A percentile compares a stretch with the other conserved stretches of the same genome.
Conservation (phyloP, 345 rosid species). For the Isatis tinctoria region DNA sequence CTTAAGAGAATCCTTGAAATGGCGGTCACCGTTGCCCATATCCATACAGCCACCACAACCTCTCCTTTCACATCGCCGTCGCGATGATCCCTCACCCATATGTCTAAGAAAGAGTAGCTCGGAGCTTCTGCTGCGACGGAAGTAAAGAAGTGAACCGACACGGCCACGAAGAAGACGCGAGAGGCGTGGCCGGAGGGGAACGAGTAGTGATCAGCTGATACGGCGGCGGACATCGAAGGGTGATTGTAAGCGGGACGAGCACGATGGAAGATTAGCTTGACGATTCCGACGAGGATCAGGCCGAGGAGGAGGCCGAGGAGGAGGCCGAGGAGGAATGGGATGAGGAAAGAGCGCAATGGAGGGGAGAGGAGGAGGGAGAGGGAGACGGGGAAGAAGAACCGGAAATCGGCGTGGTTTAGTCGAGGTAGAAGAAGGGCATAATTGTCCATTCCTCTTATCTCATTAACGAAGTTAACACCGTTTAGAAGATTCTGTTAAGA, state of each 20-base stretch:
- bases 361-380: conserved; percentile 57
- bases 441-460: no score
- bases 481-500: no score
- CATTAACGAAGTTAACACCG: no score
- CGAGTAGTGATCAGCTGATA: conserved; percentile 70
- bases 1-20: conserved; percentile 78
- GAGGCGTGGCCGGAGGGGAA: conserved; percentile 97
- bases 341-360: conserved; percentile 40
- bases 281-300: conserved; percentile 59
- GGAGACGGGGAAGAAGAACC: conserved; percentile 71
- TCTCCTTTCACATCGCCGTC: conserved; percentile 19
- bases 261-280: conserved; percentile 77
- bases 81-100: conserved; percentile 20
- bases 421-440: no score
- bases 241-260: conserved; percentile 74
- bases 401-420: conserved; percentile 82
- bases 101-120: conserved; percentile 22
- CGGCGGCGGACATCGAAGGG: conserved; percentile 67
- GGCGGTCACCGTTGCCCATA: conserved; percentile 70
- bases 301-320: conserved; percentile 81
- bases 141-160: conserved; percentile 43
- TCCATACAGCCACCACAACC: conserved; percentile 38
- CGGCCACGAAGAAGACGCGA: conserved; percentile 68
- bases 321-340: conserved; percentile 68
- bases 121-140: background rate